These are phyloP conservation scores for Nicotiana otophora DNA, from an alignment of 257 asterid species.

Conservation along the genomic window DNA sequence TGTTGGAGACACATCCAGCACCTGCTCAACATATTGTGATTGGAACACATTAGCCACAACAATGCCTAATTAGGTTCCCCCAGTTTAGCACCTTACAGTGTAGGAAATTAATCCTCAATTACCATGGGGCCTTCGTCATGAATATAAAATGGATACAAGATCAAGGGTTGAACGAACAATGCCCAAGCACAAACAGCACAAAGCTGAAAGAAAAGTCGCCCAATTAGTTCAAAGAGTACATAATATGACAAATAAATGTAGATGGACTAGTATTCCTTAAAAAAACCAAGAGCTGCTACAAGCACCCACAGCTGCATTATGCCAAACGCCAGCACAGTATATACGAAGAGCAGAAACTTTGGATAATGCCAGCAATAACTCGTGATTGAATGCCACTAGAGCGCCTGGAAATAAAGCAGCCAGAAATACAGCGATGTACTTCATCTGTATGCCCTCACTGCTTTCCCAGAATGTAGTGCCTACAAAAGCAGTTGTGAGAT, in stretches of 20 bases:
- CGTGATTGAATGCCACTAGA: conserved; percentile 73
- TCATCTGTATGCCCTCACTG: conserved; percentile 86
- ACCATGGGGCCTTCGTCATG: conserved; percentile 75
- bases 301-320: conserved; percentile 71
- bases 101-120: conserved; percentile 11
- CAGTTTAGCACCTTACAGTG: conserved; percentile 11
- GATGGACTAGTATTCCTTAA: neutral
- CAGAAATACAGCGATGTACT: conserved; percentile 72
- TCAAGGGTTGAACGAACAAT: conserved; percentile 51
- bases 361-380: conserved; percentile 53
- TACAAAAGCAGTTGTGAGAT: too few species aligned
- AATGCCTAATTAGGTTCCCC: conserved; percentile 4
- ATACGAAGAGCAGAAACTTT: conserved; percentile 65
- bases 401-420: conserved; percentile 92
- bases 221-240: conserved; percentile 20
- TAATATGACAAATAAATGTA: neutral
- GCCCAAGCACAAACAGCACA: conserved; percentile 57
- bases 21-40: conserved; percentile 38
- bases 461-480: conserved; percentile 37
- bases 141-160: conserved; percentile 61
- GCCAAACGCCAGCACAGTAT: conserved; percentile 97
- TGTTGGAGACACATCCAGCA: conserved; percentile 57
- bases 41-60: conserved; percentile 5
- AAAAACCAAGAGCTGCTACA: neutral
- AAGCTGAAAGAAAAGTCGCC: conserved; percentile 41